Base-by-base conservation (phyloP, 371 early-diverging fungal species). In the Syncephalastrum contaminatum region DNA sequence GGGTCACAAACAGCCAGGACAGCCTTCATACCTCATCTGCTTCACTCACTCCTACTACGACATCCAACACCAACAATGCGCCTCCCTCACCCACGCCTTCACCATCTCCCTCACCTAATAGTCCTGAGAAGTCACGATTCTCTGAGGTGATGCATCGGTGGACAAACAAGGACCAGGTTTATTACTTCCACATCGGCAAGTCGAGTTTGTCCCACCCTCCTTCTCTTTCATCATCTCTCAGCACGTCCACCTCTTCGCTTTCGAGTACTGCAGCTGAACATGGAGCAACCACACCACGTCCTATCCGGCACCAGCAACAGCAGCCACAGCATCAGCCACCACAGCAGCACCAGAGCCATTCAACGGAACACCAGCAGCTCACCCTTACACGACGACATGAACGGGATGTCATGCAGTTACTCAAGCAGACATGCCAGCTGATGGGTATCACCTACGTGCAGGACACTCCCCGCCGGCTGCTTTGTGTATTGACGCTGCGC, bases 401-500 rank as follows among this genome's bases (percentile, higher is more conserved):
- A 3, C 45, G 56, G 27, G 74, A 73, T 27, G 42, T 66, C 13
- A 72, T 75, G 72, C 41, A 48, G 0, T 41, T 75, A 5, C 27
- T 72, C 13, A 63, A 63, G 48, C 58, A 58, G 19, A 67, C 71
- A 0, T 76, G 73, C 25, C 73, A 76, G 44, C 53, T 76, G 10
- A 70, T 76, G 72, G 76, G 76, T 4, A 67, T 76, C 24, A 64
- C 69, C 5, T 76, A 72, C 43, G 30, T 68, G 0, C 69, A 72
- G 40, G 63, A 66, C 27, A 55, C 56, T 1, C 53, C 60, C 16
- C 47, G 44, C 4, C 63, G 59, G 4, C 58, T 76, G 0, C 43
- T 58, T 40, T 76, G 76, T 54, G 67, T 76, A 0, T 43, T 76
- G 16, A 72, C 75, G 4, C 39, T 75, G 16, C 58, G 75, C 42